Conservation (phyloP, 2,329 filamentous ascomycete genomes). For the Capronia americana region DNA sequence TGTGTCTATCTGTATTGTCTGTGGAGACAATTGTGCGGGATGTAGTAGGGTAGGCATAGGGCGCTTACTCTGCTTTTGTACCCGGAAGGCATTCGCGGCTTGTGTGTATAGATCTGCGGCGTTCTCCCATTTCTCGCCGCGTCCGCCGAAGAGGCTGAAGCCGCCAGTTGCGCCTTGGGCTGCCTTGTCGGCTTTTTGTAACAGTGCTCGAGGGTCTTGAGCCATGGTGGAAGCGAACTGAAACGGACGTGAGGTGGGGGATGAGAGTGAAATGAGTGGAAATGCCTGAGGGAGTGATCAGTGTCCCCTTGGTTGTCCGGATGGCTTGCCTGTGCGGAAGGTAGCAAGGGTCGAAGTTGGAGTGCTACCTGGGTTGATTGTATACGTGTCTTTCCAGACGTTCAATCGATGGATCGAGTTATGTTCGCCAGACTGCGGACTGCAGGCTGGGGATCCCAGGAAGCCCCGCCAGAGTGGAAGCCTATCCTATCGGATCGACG, state of each 20-base stretch:
- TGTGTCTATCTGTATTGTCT: neutral
- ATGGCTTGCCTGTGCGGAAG: neutral
- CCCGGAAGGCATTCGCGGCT: slow-evolving; percentile 88
- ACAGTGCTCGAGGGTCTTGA: slow-evolving; percentile 76
- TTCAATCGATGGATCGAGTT: neutral
- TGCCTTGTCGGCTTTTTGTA: slow-evolving; percentile 88
- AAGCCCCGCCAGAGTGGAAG: slow-evolving; percentile 1
- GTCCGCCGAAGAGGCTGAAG: slow-evolving; percentile 88
- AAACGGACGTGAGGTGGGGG: neutral
- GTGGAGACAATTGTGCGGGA: neutral
- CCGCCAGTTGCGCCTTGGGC: slow-evolving; percentile 75
- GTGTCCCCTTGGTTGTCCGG: neutral
- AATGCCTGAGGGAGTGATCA: neutral
- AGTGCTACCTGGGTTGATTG: neutral
- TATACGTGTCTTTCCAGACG: slow-evolving; percentile 5
- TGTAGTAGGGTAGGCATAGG: neutral
- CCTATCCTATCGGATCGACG: slow-evolving; percentile 3
- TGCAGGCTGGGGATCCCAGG: neutral
- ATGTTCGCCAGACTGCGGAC: neutral
- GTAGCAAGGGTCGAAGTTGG: neutral
- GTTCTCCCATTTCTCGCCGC: slow-evolving; percentile 85
- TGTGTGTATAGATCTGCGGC: slow-evolving; percentile 87
- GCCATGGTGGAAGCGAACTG: slow-evolving; percentile 60
- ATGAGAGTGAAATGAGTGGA: neutral
- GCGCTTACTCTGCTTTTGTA: slow-evolving; percentile 78